Percentiles rank a stretch among this genome's conserved stretches.
Conservation (phyloP, 257 asterid species). For the Solanum infundibuliforme region DNA sequence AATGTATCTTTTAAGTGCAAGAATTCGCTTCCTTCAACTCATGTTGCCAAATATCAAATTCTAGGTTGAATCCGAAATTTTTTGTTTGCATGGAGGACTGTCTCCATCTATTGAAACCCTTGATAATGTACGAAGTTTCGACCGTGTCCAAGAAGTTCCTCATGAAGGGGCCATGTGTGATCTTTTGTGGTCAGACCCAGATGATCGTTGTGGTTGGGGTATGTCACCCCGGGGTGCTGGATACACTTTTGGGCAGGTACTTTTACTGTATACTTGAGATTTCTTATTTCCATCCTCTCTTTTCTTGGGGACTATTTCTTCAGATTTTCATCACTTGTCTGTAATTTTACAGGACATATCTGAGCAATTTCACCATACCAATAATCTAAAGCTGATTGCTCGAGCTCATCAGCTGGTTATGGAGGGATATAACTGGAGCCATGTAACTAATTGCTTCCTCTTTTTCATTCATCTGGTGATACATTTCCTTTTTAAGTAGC, state of each 20-base stretch:
- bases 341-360: slow-evolving; percentile 61
- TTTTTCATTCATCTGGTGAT: background rate
- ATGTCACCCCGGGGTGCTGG: slow-evolving; percentile 99
- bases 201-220: slow-evolving; percentile 99
- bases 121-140: slow-evolving; percentile 84
- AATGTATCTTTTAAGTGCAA: background rate
- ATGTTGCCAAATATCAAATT: background rate
- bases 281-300: background rate
- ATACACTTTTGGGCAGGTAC: slow-evolving; percentile 92
- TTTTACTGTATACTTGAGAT: background rate
- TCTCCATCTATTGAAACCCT: slow-evolving; percentile 94
- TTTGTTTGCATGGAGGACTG: slow-evolving; percentile 90
- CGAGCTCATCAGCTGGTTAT: slow-evolving; percentile 96
- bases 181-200: slow-evolving; percentile 96
- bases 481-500: background rate
- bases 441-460: slow-evolving; percentile 31
- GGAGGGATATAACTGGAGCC: slow-evolving; percentile 99
- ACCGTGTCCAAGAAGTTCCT: slow-evolving; percentile 98
- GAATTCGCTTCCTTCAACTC: background rate
- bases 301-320: background rate
- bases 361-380: slow-evolving; percentile 90
- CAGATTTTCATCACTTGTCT: background rate
- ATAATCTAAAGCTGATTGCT: slow-evolving; percentile 76
- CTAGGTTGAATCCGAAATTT: slow-evolving; percentile 95
- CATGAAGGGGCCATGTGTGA: slow-evolving; percentile 99